Percentiles rank a stretch among this genome's conserved stretches.
These are phyloP conservation scores for Boletus subparvulus DNA, from an alignment of 768 basidiomycete genomes.

Conservation along the genomic window DNA sequence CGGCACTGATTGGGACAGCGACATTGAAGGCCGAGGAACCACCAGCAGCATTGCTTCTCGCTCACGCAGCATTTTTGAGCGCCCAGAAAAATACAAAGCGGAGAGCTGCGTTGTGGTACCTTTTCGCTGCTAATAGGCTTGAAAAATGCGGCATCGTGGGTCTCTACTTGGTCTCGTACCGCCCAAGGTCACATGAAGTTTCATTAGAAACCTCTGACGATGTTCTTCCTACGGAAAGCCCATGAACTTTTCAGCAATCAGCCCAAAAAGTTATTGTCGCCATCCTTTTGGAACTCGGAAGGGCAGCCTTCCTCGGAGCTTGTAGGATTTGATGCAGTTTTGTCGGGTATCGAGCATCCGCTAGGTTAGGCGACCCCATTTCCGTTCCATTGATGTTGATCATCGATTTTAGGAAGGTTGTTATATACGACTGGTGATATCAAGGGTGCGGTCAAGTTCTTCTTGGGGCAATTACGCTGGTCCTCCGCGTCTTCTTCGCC, in stretches of 20 bases:
- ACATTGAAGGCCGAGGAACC: constrained; percentile 73
- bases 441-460: constrained; percentile 71
- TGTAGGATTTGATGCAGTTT: constrained; percentile 58
- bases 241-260: constrained; percentile 57
- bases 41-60: constrained; percentile 73
- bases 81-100: constrained; percentile 54
- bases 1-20: constrained; percentile 29
- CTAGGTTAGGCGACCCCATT: constrained; percentile 48
- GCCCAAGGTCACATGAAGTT: not conserved
- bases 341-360: constrained; percentile 76
- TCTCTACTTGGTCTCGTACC: constrained; percentile 16
- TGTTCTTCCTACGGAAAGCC: constrained; percentile 75
- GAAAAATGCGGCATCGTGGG: constrained; percentile 85
- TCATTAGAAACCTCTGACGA: constrained; percentile 76
- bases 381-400: constrained; percentile 7
- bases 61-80: constrained; percentile 75
- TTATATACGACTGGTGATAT: constrained; percentile 90
- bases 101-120: constrained; percentile 77
- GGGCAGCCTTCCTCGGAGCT: constrained; percentile 40
- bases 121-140: constrained; percentile 69
- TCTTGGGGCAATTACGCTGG: constrained; percentile 67
- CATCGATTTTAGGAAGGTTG: constrained; percentile 61
- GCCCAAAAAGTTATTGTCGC: constrained; percentile 62
- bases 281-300: constrained; percentile 80
- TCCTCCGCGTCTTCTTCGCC: constrained; percentile 28